Conservation (phyloP, 2,329 filamentous ascomycete genomes). For the Aplosporella prunicola region DNA sequence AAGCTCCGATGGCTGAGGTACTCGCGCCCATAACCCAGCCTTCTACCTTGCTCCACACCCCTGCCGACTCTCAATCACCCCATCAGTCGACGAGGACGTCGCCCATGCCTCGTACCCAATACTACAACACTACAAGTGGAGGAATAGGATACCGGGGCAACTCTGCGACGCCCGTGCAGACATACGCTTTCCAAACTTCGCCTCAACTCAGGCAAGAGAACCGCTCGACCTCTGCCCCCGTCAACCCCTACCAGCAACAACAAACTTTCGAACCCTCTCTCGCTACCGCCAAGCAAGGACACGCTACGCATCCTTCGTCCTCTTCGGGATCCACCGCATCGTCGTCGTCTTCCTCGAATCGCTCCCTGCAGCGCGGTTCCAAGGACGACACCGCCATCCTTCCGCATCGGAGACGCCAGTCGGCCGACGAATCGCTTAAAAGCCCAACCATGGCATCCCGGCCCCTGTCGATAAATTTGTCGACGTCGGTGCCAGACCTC, state of each 20-base stretch:
- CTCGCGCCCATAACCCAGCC: conserved; percentile 39
- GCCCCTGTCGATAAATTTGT: conserved; percentile 41
- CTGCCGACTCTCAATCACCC: conserved; percentile 36
- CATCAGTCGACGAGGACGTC: conserved; percentile 26
- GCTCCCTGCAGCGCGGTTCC: conserved; percentile 22
- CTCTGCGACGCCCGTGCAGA: conserved; percentile 37
- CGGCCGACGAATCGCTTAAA: conserved; percentile 14
- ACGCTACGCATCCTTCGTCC: conserved; percentile 31
- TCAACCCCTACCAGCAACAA: conserved; percentile 31
- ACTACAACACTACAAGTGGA: conserved; percentile 33
- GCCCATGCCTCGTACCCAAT: conserved; percentile 33
- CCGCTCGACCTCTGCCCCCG: conserved; percentile 45
- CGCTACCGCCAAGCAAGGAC: conserved; percentile 21
- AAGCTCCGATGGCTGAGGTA: conserved; percentile 34
- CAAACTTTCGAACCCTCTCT: conserved; percentile 18
- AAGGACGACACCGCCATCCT: conserved; percentile 42
- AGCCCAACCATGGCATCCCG: conserved; percentile 20
- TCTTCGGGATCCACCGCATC: conserved; percentile 36
- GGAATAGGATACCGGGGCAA: conserved; percentile 33
- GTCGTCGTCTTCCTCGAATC: conserved; percentile 37
- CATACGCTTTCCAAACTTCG: conserved; percentile 42
- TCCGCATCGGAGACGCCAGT: conserved; percentile 24
- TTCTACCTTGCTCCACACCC: conserved; percentile 40
- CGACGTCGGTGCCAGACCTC: conserved; percentile 44
- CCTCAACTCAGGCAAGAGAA: conserved; percentile 49